These are phyloP conservation scores for Thalassiosira mediterranea DNA, from an alignment of 352 stramenopile species.

Conservation along the genomic window DNA sequence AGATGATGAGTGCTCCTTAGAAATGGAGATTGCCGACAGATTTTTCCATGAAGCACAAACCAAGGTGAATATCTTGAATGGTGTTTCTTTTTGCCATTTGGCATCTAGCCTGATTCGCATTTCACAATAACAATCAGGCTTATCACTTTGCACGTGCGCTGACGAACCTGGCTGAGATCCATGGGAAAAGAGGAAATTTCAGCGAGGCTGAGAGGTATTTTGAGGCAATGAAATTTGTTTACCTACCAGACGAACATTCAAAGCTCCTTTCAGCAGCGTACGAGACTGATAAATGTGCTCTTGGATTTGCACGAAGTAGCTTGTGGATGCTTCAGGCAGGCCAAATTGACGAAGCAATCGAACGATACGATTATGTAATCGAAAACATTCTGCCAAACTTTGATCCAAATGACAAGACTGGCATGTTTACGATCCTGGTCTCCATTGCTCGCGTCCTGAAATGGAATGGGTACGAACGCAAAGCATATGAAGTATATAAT, in stretches of 20 bases:
- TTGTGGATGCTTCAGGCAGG: conserved; percentile 35
- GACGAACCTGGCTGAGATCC: conserved; percentile 30
- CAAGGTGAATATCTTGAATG: too few relatives aligned
- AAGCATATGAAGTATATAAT: conserved; percentile 29
- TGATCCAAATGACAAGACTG: conserved; percentile 30
- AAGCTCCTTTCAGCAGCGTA: conserved; percentile 16
- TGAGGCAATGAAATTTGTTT: conserved; percentile 26
- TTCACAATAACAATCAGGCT: too few relatives aligned
- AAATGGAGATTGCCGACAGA: conserved; percentile 33
- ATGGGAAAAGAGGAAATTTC: conserved; percentile 24
- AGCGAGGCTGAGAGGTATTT: conserved; percentile 36
- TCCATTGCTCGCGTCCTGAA: conserved; percentile 39
- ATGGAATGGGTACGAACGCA: conserved; percentile 34
- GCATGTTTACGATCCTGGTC: conserved; percentile 27
- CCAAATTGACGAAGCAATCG: conserved; percentile 28
- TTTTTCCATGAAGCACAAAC: conserved; percentile 44
- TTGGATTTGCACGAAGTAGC: conserved; percentile 20
- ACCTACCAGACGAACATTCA: conserved; percentile 31
- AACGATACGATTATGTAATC: conserved; percentile 36
- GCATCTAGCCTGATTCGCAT: too few relatives aligned
- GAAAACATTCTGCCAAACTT: conserved; percentile 30
- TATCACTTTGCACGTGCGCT: conserved; percentile 40
- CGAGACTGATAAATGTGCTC: conserved; percentile 16
- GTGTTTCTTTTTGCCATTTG: too few relatives aligned
- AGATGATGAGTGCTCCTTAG: conserved; percentile 30